Evolutionary conservation across 2,329 filamentous ascomycete genomes (phyloP).

Genomic region (Ilyonectria sp.): DNA sequence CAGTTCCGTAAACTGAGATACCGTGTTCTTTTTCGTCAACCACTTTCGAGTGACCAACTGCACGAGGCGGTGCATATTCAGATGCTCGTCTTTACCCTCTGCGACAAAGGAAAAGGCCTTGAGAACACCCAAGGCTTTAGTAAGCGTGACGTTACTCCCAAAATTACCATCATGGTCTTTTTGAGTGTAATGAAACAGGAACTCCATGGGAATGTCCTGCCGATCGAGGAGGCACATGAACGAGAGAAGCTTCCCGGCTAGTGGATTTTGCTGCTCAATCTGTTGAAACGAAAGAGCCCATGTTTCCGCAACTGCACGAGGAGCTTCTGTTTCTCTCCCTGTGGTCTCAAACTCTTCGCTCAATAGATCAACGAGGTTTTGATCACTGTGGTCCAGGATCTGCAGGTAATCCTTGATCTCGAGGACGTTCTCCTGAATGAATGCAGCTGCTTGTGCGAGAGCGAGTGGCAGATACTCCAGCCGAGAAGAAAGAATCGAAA

Average conservation of each 20-base stretch:
- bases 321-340: constrained; percentile 47
- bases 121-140: constrained; percentile 44
- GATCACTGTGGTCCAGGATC: constrained; percentile 37
- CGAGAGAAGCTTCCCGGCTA: constrained; percentile 50
- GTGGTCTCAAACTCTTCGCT: constrained; percentile 50
- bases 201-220: constrained; percentile 47
- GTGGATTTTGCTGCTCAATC: constrained; percentile 41
- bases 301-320: constrained; percentile 48
- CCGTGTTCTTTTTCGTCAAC: constrained; percentile 1
- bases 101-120: constrained; percentile 46
- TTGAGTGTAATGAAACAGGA: constrained; percentile 38
- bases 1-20: constrained; percentile 15
- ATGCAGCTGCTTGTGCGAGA: constrained; percentile 53
- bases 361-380: constrained; percentile 41
- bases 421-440: constrained; percentile 51
- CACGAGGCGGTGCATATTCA: constrained; percentile 35
- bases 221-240: constrained; percentile 52
- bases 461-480: constrained; percentile 54
- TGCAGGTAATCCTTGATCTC: constrained; percentile 46
- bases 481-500: constrained; percentile 40
- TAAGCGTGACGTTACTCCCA: neutral
- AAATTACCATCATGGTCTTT: neutral
- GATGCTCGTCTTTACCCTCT: neutral
- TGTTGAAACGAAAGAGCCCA: constrained; percentile 56
- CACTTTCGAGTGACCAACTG: constrained; percentile 25